Evolutionary conservation across 106 monocot species (phyloP).

Genomic region (Hemerocallis citrina): DNA sequence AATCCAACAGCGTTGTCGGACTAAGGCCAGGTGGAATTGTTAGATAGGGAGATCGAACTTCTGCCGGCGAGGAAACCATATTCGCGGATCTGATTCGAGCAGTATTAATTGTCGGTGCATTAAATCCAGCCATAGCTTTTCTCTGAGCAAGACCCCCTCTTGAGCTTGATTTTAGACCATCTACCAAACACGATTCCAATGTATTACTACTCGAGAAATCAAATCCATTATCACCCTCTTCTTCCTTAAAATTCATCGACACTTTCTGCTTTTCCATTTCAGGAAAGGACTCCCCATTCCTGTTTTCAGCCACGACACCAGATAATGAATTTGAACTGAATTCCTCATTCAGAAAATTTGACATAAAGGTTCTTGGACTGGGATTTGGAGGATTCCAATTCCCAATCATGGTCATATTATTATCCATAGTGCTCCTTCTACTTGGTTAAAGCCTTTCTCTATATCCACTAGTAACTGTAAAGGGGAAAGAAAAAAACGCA

Average conservation of each 20-base stretch:
- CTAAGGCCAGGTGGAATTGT: constrained; percentile 70
- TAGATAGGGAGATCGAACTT: constrained; percentile 43
- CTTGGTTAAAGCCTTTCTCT: background rate
- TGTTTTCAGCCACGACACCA: constrained; percentile 10
- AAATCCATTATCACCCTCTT: constrained; percentile 15
- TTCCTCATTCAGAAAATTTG: constrained; percentile 38
- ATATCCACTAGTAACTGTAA: background rate
- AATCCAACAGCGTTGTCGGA: constrained; percentile 65
- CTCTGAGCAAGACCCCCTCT: constrained; percentile 63
- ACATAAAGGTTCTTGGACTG: constrained; percentile 48
- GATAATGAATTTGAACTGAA: constrained; percentile 28
- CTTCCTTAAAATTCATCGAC: background rate
- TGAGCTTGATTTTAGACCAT: constrained; percentile 23
- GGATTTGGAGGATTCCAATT: constrained; percentile 48
- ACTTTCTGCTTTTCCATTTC: constrained; percentile 12
- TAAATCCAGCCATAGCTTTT: constrained; percentile 63
- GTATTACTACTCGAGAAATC: constrained; percentile 13
- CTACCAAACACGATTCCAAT: constrained; percentile 4
- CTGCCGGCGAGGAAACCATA: constrained; percentile 20
- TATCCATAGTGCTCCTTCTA: constrained; percentile 28
- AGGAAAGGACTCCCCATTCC: background rate
- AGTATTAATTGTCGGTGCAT: constrained; percentile 55
- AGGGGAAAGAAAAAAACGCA: background rate
- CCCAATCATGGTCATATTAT: constrained; percentile 28
- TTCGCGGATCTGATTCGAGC: constrained; percentile 17